Conservation (phyloP, 2,329 filamentous ascomycete genomes). For the Lithohypha guttulata region DNA sequence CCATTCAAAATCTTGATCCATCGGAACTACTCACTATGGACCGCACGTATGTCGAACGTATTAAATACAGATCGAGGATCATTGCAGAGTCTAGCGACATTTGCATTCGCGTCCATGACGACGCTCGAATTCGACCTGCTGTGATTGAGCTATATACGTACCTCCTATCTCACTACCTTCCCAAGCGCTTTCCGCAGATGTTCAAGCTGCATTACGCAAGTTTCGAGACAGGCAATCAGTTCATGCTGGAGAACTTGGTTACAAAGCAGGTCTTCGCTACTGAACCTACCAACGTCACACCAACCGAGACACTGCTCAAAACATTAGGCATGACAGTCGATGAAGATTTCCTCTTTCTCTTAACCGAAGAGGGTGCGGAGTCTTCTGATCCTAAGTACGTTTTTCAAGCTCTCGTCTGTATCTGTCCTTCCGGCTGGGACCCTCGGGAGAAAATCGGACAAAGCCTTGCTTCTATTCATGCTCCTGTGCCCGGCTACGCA, state of each 20-base stretch:
- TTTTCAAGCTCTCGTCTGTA: conserved; percentile 46
- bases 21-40: conserved; percentile 51
- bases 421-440: conserved; percentile 50
- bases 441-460: conserved; percentile 44
- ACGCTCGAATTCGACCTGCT: conserved; percentile 35
- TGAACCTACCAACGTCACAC: conserved; percentile 22
- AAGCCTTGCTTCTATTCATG: conserved; percentile 45
- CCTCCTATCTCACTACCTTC: conserved; percentile 45
- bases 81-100: conserved; percentile 35
- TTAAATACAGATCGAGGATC: conserved; percentile 39
- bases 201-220: conserved; percentile 31
- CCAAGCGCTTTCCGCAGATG: conserved; percentile 45
- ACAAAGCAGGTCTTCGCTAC: conserved; percentile 35
- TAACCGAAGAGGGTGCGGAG: conserved; percentile 31
- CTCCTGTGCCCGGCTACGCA: conserved; percentile 47
- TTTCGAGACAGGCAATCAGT: conserved; percentile 21
- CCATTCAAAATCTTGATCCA: conserved; percentile 41
- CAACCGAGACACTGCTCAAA: conserved; percentile 34
- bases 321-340: conserved; percentile 45
- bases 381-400: conserved; percentile 34
- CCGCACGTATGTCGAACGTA: conserved; percentile 45
- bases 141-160: conserved; percentile 48
- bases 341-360: conserved; percentile 49
- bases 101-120: conserved; percentile 31
- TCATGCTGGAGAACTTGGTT: conserved; percentile 35